These are phyloP conservation scores for Apiosordaria backusii DNA, from an alignment of 495 filamentous ascomycete genomes.

Conservation along the genomic window DNA sequence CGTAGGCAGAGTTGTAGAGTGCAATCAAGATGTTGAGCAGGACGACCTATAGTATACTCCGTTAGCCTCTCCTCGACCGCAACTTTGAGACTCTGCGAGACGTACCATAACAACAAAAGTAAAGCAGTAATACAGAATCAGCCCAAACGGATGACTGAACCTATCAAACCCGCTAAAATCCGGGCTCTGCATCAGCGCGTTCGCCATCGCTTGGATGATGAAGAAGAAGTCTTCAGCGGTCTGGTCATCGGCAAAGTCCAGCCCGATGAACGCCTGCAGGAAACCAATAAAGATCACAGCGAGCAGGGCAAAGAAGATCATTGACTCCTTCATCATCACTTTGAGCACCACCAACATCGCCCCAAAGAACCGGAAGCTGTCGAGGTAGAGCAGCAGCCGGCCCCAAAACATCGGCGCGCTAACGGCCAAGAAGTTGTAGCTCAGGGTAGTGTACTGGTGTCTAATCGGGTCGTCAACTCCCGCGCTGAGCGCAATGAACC, in stretches of 20 bases:
- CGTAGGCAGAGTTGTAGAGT: constrained; percentile 93
- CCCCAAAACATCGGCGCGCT: constrained; percentile 96
- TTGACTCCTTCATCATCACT: constrained; percentile 98
- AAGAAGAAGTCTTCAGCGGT: constrained; percentile 56
- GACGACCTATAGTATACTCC: constrained; percentile 44
- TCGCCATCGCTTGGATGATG: constrained; percentile 87
- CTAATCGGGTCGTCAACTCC: constrained; percentile 48
- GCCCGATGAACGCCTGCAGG: constrained; percentile 89
- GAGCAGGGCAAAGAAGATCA: constrained; percentile 97
- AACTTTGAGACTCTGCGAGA: constrained; percentile 14
- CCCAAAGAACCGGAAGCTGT: constrained; percentile 93
- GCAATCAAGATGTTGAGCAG: constrained; percentile 93
- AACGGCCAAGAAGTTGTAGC: constrained; percentile 91
- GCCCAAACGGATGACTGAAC: constrained; percentile 71
- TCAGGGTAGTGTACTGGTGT: constrained; percentile 68
- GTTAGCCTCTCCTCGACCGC: not conserved
- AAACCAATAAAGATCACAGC: constrained; percentile 84
- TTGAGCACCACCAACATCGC: constrained; percentile 96
- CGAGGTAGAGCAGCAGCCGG: constrained; percentile 86
- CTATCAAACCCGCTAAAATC: constrained; percentile 87
- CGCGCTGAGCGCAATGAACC: constrained; percentile 73
- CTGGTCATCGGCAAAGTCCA: constrained; percentile 76
- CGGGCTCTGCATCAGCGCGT: constrained; percentile 82
- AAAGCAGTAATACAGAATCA: constrained; percentile 91
- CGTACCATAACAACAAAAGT: constrained; percentile 91